Evolutionary conservation across 2,329 filamentous ascomycete genomes (phyloP).

Genomic region (Rhinocladiella similis): DNA sequence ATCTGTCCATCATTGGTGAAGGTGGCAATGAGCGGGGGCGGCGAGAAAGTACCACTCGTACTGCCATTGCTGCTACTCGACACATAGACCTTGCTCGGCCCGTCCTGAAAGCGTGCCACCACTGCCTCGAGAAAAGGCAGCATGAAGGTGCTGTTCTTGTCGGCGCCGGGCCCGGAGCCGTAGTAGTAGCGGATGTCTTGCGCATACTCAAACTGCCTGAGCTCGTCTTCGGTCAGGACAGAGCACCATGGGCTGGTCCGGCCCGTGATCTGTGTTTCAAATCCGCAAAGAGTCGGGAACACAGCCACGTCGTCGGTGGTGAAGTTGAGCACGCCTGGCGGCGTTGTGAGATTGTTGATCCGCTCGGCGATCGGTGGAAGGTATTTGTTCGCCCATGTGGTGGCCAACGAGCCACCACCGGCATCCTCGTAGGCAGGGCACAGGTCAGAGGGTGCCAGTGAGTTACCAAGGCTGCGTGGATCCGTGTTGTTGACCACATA

Average conservation of each 20-base stretch:
- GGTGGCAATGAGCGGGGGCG: slow-evolving; percentile 53
- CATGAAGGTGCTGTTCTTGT: slow-evolving; percentile 60
- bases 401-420: slow-evolving; percentile 50
- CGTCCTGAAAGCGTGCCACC: slow-evolving; percentile 53
- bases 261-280: slow-evolving; percentile 67
- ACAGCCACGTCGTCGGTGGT: slow-evolving; percentile 54
- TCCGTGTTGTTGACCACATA: slow-evolving; percentile 59
- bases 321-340: slow-evolving; percentile 54
- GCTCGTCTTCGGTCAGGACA: slow-evolving; percentile 62
- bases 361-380: slow-evolving; percentile 56
- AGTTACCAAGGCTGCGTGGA: slow-evolving; percentile 58
- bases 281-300: slow-evolving; percentile 69
- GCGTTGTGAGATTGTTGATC: slow-evolving; percentile 52
- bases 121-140: slow-evolving; percentile 61
- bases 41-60: slow-evolving; percentile 36
- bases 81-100: slow-evolving; percentile 53
- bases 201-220: slow-evolving; percentile 64
- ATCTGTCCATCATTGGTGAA: slow-evolving; percentile 69
- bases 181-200: slow-evolving; percentile 71
- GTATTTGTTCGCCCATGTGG: slow-evolving; percentile 53
- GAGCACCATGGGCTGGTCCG: slow-evolving; percentile 62
- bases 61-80: slow-evolving; percentile 38
- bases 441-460: slow-evolving; percentile 62
- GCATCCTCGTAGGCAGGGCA: slow-evolving; percentile 61
- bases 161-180: slow-evolving; percentile 58